phyloP scores from a whole-genome alignment of 331 rosid species.

The Quercus phellos region DNA sequence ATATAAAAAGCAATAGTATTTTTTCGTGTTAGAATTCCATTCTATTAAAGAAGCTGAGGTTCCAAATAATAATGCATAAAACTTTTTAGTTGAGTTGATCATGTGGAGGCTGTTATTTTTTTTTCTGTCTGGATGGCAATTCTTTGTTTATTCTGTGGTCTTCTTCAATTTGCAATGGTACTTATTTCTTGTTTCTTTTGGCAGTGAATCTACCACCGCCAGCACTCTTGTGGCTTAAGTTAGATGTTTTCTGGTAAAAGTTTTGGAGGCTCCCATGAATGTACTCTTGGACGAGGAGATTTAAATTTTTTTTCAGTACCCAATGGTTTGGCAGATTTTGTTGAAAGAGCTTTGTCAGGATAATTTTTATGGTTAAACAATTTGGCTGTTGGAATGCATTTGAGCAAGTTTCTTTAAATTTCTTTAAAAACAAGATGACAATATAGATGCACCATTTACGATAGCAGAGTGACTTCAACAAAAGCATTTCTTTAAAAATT shows the following conservation, averaged over 20 bases:
- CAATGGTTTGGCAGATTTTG: constrained; percentile 2
- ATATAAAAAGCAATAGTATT: too few species aligned
- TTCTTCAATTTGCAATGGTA: background rate
- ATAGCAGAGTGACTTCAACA: too few species aligned
- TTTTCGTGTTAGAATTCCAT: too few species aligned
- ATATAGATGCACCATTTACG: too few species aligned
- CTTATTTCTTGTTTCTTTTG: constrained; percentile 16
- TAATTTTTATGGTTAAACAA: background rate
- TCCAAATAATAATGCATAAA: background rate
- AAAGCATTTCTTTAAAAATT: too few species aligned
- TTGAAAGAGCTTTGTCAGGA: background rate
- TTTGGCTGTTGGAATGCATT: background rate
- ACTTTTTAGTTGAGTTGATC: background rate
- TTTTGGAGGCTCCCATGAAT: constrained; percentile 14
- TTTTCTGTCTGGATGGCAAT: too few species aligned
- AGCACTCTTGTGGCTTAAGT: constrained; percentile 66
- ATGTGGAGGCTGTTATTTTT: too few species aligned
- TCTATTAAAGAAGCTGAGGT: background rate
- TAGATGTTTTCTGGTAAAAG: constrained; percentile 8
- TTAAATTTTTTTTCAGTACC: constrained; percentile 7
- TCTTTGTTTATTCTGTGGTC: background rate
- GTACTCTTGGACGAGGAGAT: constrained; percentile 19
- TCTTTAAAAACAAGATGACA: too few species aligned
- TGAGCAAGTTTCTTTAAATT: background rate
- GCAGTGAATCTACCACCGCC: constrained; percentile 77